These are phyloP conservation scores for Aciculosporium take DNA, from an alignment of 2,329 filamentous ascomycete species.

Conservation along the genomic window DNA sequence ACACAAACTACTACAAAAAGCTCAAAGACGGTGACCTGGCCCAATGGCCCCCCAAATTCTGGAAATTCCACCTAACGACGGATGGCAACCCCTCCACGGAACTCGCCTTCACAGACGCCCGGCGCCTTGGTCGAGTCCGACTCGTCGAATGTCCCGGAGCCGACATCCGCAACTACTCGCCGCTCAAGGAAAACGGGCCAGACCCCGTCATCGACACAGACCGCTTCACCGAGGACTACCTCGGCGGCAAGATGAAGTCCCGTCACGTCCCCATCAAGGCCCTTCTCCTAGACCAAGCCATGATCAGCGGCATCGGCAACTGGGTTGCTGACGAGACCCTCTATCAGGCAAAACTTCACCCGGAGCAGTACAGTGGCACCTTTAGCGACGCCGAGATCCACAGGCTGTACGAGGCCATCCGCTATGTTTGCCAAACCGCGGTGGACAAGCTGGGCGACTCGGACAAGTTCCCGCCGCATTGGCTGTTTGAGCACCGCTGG, in stretches of 20 bases:
- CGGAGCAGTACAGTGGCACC: conserved; percentile 82
- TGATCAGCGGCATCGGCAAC: conserved; percentile 87
- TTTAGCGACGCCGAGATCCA: conserved; percentile 59
- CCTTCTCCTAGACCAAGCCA: conserved; percentile 71
- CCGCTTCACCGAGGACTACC: conserved; percentile 60
- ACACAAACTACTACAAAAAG: conserved; percentile 70
- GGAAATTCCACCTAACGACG: conserved; percentile 70
- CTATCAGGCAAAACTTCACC: conserved; percentile 78
- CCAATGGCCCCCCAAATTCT: conserved; percentile 76
- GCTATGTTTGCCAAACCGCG: conserved; percentile 67
- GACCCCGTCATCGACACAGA: conserved; percentile 79
- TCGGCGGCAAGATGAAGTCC: conserved; percentile 53
- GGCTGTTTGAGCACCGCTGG: conserved; percentile 85
- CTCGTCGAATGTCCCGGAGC: conserved; percentile 67
- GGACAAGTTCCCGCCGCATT: conserved; percentile 69
- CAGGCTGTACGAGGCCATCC: conserved; percentile 56
- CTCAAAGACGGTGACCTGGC: conserved; percentile 43
- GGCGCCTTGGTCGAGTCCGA: conserved; percentile 65
- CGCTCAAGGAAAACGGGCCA: conserved; percentile 81
- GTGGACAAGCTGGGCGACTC: conserved; percentile 70
- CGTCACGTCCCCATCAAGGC: conserved; percentile 84
- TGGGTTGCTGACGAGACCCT: conserved; percentile 95
- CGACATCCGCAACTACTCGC: conserved; percentile 60
- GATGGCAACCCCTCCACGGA: conserved; percentile 36
- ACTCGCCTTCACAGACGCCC: conserved; percentile 71